These are phyloP conservation scores for Kodamaea jinghongensis DNA, from an alignment of 805 yeast genomes.

Conservation along the genomic window DNA sequence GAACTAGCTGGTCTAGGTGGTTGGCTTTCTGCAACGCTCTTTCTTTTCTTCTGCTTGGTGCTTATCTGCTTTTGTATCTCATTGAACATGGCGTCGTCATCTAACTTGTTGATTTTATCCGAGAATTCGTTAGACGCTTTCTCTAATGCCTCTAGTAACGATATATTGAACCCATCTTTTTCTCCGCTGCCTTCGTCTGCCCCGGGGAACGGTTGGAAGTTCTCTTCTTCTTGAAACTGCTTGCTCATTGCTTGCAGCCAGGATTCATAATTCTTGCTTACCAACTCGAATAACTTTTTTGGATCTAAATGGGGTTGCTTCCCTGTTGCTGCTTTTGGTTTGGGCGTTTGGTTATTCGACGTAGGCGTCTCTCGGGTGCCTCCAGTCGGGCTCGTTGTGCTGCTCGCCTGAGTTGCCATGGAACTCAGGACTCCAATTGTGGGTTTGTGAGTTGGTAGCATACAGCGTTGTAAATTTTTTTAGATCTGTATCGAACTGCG, in stretches of 20 bases:
- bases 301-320: constrained; percentile 18
- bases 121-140: constrained; percentile 22
- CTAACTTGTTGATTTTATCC: constrained; percentile 12
- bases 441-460: too few species aligned
- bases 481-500: neutral
- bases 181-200: constrained; percentile 15
- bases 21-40: neutral
- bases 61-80: constrained; percentile 11
- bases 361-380: too few species aligned
- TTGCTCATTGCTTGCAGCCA: constrained; percentile 36
- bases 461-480: too few species aligned
- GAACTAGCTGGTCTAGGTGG: too few species aligned
- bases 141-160: constrained; percentile 30
- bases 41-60: neutral
- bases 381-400: too few species aligned
- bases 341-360: neutral
- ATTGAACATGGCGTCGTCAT: constrained; percentile 11
- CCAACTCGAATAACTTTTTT: constrained; percentile 28
- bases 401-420: neutral
- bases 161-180: constrained; percentile 26
- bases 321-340: neutral
- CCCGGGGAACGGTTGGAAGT: constrained; percentile 29
- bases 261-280: constrained; percentile 35
- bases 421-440: too few species aligned
- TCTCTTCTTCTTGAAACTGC: constrained; percentile 23